phyloP scores from a whole-genome alignment of 192 early-diverging fungal genomes.

The Endogone sp. region DNA sequence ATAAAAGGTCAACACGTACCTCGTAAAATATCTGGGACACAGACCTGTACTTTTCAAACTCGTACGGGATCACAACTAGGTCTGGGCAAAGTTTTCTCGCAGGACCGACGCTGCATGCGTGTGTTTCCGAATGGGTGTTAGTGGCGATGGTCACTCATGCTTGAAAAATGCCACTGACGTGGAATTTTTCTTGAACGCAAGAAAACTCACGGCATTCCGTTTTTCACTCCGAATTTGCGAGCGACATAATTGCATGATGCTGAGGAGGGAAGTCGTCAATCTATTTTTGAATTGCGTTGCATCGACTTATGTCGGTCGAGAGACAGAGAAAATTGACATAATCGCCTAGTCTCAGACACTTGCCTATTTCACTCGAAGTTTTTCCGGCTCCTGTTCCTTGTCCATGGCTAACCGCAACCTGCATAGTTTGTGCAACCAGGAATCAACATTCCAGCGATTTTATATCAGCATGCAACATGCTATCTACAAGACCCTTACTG shows the following conservation, averaged over 20 bases:
- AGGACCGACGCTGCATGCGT: slow-evolving; percentile 39
- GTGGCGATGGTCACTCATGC: neutral
- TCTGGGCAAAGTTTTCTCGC: slow-evolving; percentile 67
- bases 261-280: slow-evolving; percentile 21
- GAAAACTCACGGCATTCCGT: slow-evolving; percentile 61
- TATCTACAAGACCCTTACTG: slow-evolving; percentile 53
- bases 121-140: neutral
- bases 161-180: neutral
- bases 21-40: slow-evolving; percentile 60
- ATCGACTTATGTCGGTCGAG: too few species aligned
- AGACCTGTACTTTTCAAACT: slow-evolving; percentile 68
- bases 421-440: neutral
- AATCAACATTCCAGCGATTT: neutral
- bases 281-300: too few species aligned
- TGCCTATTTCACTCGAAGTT: slow-evolving; percentile 39
- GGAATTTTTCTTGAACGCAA: neutral
- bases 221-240: slow-evolving; percentile 66
- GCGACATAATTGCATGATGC: slow-evolving; percentile 90
- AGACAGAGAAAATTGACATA: too few species aligned
- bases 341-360: neutral
- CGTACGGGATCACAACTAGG: slow-evolving; percentile 63
- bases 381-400: slow-evolving; percentile 16
- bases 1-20: slow-evolving; percentile 1
- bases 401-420: slow-evolving; percentile 32
- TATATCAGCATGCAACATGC: slow-evolving; percentile 16